A percentile compares a stretch with the other conserved stretches of the same genome.
Conservation (phyloP, 116 monocot genomes). For the Dioscorea cayenensis region DNA sequence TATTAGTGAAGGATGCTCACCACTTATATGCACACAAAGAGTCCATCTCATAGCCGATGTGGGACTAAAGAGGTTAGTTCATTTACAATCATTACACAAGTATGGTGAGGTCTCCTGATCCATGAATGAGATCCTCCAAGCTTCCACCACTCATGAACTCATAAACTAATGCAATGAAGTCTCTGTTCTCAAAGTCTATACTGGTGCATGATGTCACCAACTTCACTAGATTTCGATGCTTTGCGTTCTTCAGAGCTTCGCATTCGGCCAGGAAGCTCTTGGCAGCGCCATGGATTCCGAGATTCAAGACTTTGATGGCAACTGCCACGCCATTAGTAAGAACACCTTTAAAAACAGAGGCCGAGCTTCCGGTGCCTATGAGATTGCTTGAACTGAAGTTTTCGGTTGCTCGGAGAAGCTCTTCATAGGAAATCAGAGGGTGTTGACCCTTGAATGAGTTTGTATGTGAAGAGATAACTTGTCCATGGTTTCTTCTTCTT, state of each 20-base stretch:
- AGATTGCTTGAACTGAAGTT: slow-evolving; percentile 6
- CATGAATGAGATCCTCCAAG: slow-evolving; percentile 29
- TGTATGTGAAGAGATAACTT: too few relatives aligned
- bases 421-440: neutral
- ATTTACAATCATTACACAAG: too few relatives aligned
- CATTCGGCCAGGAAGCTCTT: slow-evolving; percentile 38
- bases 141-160: slow-evolving; percentile 29
- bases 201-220: slow-evolving; percentile 28
- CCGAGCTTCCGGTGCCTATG: slow-evolving; percentile 17
- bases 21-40: too few relatives aligned
- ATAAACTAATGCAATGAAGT: slow-evolving; percentile 29
- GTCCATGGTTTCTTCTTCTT: neutral
- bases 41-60: too few relatives aligned
- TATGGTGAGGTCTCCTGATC: slow-evolving; percentile 1
- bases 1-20: too few relatives aligned
- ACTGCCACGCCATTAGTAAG: slow-evolving; percentile 16
- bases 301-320: slow-evolving; percentile 24
- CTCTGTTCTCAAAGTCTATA: slow-evolving; percentile 11
- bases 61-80: too few relatives aligned
- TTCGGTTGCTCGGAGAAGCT: slow-evolving; percentile 6
- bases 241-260: slow-evolving; percentile 19
- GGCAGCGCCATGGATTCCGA: slow-evolving; percentile 6
- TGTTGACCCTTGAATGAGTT: neutral
- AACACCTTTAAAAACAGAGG: slow-evolving; percentile 17
- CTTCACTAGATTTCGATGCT: slow-evolving; percentile 31